Base-by-base conservation (phyloP, 345 rosid genomes). In the Hypericum androsaemum region DNA sequence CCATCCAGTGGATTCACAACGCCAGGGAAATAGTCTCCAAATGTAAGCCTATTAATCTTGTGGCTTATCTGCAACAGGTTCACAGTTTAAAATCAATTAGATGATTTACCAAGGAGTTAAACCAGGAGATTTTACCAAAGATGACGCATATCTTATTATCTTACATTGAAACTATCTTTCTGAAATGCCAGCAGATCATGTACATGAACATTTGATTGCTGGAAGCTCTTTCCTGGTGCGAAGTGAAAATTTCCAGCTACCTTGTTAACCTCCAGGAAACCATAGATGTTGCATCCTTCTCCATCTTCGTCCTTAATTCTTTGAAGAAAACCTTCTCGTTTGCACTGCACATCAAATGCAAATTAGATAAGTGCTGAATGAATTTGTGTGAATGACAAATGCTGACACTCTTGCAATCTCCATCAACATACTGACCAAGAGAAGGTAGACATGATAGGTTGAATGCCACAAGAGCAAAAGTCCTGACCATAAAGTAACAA, bases 211-310 rank as follows among this genome's bases (percentile, higher is more conserved):
- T 80, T 82, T 37, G 89, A 75, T 61, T 88, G 94, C 62, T 85
- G 95, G 74, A 92, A 88, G 81, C 98, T 92, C 76, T 92, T 92
- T 64, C 95, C 97, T 45, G 97, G 97, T 54, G 98, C 94, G 80
- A 92, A 92, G 65, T 92, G 95, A 62, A 88, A 92, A 71, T 85
- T 88, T 37, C 95, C 98, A 13, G 97, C 97, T 43, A 92, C 97
- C 70, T 88, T 92, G 56, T 85, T 88, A 54, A 88, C 95, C 71
- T 85, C 98, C 67, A 92, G 71, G 68, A 81, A 88, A 37, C 95
- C 97, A 72, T 88, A 86, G 22, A 88, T 69, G 63, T 83, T 92
- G 73, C 98, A 88, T 36, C 97, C 94, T 75, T 88, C 95, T 39
- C 98, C 98, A 66, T 83, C 94, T 74, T 88, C 97, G 57, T 88